Evolutionary conservation across 768 basidiomycete genomes (phyloP), one percentile per base, ranked within the genome.

Genomic region (Nidularia pulvinata): DNA sequence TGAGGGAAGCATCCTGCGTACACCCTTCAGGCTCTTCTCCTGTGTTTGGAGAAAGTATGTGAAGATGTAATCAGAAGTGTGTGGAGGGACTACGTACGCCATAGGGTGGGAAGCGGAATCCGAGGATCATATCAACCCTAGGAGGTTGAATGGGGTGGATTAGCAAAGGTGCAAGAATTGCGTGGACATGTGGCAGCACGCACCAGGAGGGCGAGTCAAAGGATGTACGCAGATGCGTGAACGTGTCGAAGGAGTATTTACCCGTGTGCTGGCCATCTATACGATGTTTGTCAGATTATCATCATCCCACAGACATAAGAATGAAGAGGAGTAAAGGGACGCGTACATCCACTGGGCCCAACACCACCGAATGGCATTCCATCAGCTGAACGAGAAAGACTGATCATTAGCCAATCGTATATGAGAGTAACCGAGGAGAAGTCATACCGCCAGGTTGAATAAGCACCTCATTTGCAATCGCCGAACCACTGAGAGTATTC

Each of bases 351-450:
- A 60, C 86, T 88, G 4, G 77, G 70, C 2, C 90, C 90, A 43
- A 81, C 75, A 25, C 90, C 90, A 36, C 90, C 90, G 54, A 92
- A 88, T 6, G 91, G 89, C 34, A 91, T 63, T 9, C 83, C 86
- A 9, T 84, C 77, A 9, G 73, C 84, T 84, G 33, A n/a, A n/a
- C n/a, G 37, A 39, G 37, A 39, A 39, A 39, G 37, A 9, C 9
- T 22, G 11, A 30, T 34, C 7, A 7, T 7, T 30, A 10, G 22
- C 7, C 14, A 9, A 9, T 46, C 46, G 46, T 30, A 7, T 9
- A 33, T 32, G 42, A 42, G 13, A 33, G 32, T 7, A 25, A 13
- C 33, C 33, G 30, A 13, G 16, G 1, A 50, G 32, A 46, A 33
- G 7, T 71, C 80, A 50, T 53, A 88, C 88, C 72, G 42, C 69